Base-by-base conservation (phyloP, 257 asterid genomes). In the Przewalskia tangutica region DNA sequence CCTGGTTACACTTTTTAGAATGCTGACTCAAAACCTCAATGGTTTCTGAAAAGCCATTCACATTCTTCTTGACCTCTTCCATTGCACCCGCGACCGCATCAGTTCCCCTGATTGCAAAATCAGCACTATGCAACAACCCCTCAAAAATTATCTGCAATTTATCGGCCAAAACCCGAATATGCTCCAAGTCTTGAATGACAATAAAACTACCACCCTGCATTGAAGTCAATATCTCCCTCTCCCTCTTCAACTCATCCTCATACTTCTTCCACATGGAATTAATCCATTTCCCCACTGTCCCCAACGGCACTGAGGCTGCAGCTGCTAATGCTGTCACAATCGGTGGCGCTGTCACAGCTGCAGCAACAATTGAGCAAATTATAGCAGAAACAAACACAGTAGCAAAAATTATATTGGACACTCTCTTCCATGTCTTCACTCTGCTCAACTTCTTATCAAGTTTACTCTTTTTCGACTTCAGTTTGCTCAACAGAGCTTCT, bases 311-410 rank as follows among this genome's bases (percentile, higher is more conserved):
- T 11, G 97, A 82, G 12, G 94, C 64, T 3, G 97, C 97, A 0
- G 97, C 97, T 1, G 91, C 94, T 17, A 89, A 75, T 4, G 94
- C 97, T 0, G 93, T 89, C 38, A 89, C 92, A 27, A 90, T 90
- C 0, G 97, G 94, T 2, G 97, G 97, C 2, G 94, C 97, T 4
- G 97, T 89, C 86, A 92, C 80, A 9, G 95, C 97, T 3, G 97
- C 95, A 11, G 94, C 95, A 88, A 92, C 93, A 76, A 91, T 91
- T 1, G 97, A 90, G 88, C 97, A 91, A 9, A 92, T 89, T 81
- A 92, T 63, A 7, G 90, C 94, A 0, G 93, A 89, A 1, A 90
- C 95, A 46, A 91, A 92, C 2, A 94, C 85, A 12, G 91, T 86
- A 1, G 89, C 94, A 40, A 91, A 90, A 3, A 95, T 95, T 54